phyloP scores from a whole-genome alignment of 257 asterid species.

The Craterostigma plantagineum region DNA sequence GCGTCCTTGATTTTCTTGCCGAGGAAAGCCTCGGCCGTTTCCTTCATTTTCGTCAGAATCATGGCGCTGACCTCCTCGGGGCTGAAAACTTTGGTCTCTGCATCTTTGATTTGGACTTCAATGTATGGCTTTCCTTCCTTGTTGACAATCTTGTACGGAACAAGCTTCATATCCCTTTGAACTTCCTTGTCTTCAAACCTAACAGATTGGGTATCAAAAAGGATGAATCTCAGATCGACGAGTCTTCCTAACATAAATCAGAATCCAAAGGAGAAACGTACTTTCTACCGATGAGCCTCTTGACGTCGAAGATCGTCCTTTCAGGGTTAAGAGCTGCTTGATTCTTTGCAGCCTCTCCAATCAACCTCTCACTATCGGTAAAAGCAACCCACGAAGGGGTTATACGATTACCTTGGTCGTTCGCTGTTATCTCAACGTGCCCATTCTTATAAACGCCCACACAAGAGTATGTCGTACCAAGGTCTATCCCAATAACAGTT shows the following conservation, averaged over 20 bases:
- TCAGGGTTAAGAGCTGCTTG: slow-evolving; percentile 80
- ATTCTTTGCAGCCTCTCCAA: slow-evolving; percentile 96
- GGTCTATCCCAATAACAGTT: slow-evolving; percentile 85
- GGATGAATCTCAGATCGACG: not conserved
- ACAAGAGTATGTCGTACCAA: slow-evolving; percentile 91
- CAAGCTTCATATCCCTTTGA: slow-evolving; percentile 77
- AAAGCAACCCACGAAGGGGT: slow-evolving; percentile 97
- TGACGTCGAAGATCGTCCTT: slow-evolving; percentile 85
- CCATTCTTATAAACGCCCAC: slow-evolving; percentile 96
- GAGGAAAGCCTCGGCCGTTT: slow-evolving; percentile 82
- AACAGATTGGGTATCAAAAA: too few relatives aligned
- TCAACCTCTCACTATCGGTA: slow-evolving; percentile 74
- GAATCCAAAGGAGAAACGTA: slow-evolving; percentile 13
- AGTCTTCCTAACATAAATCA: not conserved
- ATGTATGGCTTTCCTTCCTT: slow-evolving; percentile 88
- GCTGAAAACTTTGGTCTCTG: slow-evolving; percentile 80
- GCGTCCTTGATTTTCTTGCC: slow-evolving; percentile 88
- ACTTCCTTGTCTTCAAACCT: slow-evolving; percentile 92
- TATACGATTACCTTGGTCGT: slow-evolving; percentile 88
- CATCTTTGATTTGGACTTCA: slow-evolving; percentile 60
- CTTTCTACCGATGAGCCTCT: slow-evolving; percentile 97
- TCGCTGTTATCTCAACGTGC: slow-evolving; percentile 83
- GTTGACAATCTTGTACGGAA: slow-evolving; percentile 77
- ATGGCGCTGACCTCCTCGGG: slow-evolving; percentile 94
- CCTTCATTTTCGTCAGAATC: slow-evolving; percentile 84